phyloP scores from a whole-genome alignment of 2,329 filamentous ascomycete genomes.

The Pseudocercospora cruenta region DNA sequence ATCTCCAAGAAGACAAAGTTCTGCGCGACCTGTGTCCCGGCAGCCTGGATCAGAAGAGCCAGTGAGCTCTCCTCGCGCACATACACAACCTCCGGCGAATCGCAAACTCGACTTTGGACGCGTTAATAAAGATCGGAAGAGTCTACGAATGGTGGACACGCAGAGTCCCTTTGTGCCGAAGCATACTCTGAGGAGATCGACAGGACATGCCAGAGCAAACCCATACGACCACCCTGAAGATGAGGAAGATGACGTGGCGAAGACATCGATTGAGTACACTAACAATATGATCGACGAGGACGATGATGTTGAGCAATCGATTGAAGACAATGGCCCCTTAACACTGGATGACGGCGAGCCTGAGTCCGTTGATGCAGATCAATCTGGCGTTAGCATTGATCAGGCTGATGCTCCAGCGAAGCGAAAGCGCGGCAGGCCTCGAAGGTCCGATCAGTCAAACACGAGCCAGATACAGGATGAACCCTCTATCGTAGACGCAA shows the following conservation, averaged over 20 bases:
- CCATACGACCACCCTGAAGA: slow-evolving; percentile 31
- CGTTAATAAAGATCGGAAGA: slow-evolving; percentile 33
- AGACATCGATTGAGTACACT: slow-evolving; percentile 23
- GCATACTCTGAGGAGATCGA: slow-evolving; percentile 34
- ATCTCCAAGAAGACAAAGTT: slow-evolving; percentile 65
- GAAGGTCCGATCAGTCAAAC: slow-evolving; percentile 28
- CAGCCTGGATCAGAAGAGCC: slow-evolving; percentile 21
- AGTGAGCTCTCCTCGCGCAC: slow-evolving; percentile 13
- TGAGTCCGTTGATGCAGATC: slow-evolving; percentile 16
- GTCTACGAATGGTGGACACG: slow-evolving; percentile 31
- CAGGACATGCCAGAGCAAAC: slow-evolving; percentile 26
- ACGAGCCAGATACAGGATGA: slow-evolving; percentile 20
- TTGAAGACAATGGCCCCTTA: slow-evolving; percentile 24
- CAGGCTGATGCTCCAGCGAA: slow-evolving; percentile 16
- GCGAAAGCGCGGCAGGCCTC: slow-evolving; percentile 25
- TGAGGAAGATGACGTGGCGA: slow-evolving; percentile 21
- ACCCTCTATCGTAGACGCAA: too few species aligned
- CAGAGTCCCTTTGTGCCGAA: slow-evolving; percentile 40
- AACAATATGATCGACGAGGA: slow-evolving; percentile 21
- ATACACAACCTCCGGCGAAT: slow-evolving; percentile 35
- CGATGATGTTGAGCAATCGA: slow-evolving; percentile 27
- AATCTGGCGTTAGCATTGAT: slow-evolving; percentile 17
- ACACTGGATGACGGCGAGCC: slow-evolving; percentile 22
- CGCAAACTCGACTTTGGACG: slow-evolving; percentile 38
- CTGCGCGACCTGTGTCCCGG: slow-evolving; percentile 53